Evolutionary conservation across 2,329 filamentous ascomycete genomes (phyloP).

Genomic region (Didymella pomorum): DNA sequence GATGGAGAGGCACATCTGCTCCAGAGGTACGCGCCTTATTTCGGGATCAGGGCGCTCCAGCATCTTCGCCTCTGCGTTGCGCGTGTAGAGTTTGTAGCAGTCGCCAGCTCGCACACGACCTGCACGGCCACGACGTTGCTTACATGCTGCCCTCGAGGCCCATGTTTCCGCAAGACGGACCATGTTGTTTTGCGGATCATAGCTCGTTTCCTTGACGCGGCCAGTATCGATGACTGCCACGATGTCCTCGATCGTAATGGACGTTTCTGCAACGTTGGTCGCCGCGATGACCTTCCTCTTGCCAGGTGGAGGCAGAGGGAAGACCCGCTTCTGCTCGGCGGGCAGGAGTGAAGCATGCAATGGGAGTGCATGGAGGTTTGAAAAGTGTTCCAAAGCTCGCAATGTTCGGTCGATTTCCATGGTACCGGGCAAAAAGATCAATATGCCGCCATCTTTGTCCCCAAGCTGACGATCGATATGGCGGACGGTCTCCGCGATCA

Average conservation of each 20-base stretch:
- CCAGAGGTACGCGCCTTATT: slow-evolving; percentile 88
- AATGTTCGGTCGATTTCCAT: slow-evolving; percentile 88
- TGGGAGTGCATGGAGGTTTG: slow-evolving; percentile 79
- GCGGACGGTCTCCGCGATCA: slow-evolving; percentile 80
- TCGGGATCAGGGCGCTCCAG: slow-evolving; percentile 96
- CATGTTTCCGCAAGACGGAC: slow-evolving; percentile 92
- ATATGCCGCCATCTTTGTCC: slow-evolving; percentile 79
- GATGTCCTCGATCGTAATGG: slow-evolving; percentile 97
- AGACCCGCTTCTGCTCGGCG: slow-evolving; percentile 86
- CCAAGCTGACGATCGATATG: slow-evolving; percentile 81
- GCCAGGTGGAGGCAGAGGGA: slow-evolving; percentile 75
- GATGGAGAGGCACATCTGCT: slow-evolving; percentile 93
- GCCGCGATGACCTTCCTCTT: slow-evolving; percentile 93
- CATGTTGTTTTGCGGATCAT: slow-evolving; percentile 91
- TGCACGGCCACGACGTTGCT: slow-evolving; percentile 90
- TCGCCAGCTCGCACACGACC: slow-evolving; percentile 89
- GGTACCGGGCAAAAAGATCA: slow-evolving; percentile 94
- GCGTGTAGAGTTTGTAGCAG: slow-evolving; percentile 95
- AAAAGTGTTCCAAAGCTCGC: slow-evolving; percentile 69
- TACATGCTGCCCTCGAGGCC: slow-evolving; percentile 92
- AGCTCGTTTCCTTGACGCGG: slow-evolving; percentile 95
- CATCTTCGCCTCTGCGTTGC: slow-evolving; percentile 77
- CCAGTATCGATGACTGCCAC: slow-evolving; percentile 96
- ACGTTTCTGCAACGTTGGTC: slow-evolving; percentile 97
- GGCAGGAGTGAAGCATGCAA: slow-evolving; percentile 92